phyloP scores from a whole-genome alignment of 768 basidiomycete species.

The Sarcodon aspratus region DNA sequence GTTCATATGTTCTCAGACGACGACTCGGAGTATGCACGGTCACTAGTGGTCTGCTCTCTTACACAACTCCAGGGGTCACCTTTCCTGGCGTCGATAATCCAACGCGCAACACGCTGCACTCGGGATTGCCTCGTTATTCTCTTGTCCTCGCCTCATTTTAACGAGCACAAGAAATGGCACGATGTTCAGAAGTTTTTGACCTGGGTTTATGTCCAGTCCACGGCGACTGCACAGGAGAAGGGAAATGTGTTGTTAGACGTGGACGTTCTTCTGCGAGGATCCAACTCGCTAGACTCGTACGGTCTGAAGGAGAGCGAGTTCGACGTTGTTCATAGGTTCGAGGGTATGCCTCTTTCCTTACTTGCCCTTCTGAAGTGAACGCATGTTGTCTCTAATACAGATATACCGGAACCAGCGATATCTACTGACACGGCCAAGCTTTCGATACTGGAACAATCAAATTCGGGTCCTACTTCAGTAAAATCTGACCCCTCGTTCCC shows the following conservation, averaged over 20 bases:
- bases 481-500: conserved; percentile 26
- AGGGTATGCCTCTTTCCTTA: too few relatives aligned
- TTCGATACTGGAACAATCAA: too few relatives aligned
- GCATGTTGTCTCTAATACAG: too few relatives aligned
- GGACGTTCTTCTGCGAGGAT: conserved; percentile 62
- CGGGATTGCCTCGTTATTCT: not conserved
- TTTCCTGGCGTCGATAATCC: not conserved
- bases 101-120: not conserved
- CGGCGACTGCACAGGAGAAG: conserved; percentile 54
- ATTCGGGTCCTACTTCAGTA: not conserved
- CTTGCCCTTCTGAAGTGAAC: too few relatives aligned
- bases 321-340: too few relatives aligned
- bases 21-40: too few relatives aligned
- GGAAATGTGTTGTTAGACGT: conserved; percentile 67
- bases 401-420: too few relatives aligned
- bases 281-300: conserved; percentile 29
- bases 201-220: conserved; percentile 79
- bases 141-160: not conserved
- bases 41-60: not conserved
- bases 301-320: conserved; percentile 20
- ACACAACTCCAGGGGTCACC: not conserved
- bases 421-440: too few relatives aligned
- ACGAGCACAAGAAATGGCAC: conserved; percentile 34
- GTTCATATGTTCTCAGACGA: too few relatives aligned
- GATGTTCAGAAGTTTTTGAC: conserved; percentile 69